phyloP scores from a whole-genome alignment of 805 yeast species.

The Ogataea methylovora region DNA sequence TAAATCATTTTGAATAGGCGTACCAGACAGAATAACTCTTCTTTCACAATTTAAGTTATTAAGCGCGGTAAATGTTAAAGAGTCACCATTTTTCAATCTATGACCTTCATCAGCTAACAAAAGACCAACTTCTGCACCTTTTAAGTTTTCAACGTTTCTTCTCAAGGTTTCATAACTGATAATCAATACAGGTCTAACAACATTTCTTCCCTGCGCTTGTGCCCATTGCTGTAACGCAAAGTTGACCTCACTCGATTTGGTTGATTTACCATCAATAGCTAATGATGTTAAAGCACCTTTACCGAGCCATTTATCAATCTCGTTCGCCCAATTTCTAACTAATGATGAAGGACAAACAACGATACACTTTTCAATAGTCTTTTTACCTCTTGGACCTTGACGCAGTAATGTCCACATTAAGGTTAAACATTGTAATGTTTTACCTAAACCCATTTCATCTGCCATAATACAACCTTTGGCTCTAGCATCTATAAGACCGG shows the following conservation, averaged over 20 bases:
- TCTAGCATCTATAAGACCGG: slow-evolving; percentile 74
- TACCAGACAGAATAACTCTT: slow-evolving; percentile 79
- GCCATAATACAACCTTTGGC: slow-evolving; percentile 98
- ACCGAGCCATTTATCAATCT: slow-evolving; percentile 90
- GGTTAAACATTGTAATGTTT: slow-evolving; percentile 82
- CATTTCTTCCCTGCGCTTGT: slow-evolving; percentile 74
- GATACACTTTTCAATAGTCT: slow-evolving; percentile 81
- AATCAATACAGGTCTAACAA: slow-evolving; percentile 88
- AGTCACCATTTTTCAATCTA: slow-evolving; percentile 80
- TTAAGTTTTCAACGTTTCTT: slow-evolving; percentile 69
- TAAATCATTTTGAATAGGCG: slow-evolving; percentile 78
- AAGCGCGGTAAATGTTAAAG: slow-evolving; percentile 81
- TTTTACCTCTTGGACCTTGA: slow-evolving; percentile 81
- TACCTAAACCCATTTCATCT: slow-evolving; percentile 94
- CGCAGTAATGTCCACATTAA: slow-evolving; percentile 86
- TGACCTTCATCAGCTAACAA: slow-evolving; percentile 86
- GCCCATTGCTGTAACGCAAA: slow-evolving; percentile 78
- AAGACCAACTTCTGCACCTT: slow-evolving; percentile 75
- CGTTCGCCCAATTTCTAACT: slow-evolving; percentile 97
- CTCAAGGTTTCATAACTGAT: slow-evolving; percentile 92
- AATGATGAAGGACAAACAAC: slow-evolving; percentile 93
- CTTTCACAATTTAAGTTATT: slow-evolving; percentile 79
- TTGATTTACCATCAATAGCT: slow-evolving; percentile 86
- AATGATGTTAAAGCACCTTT: slow-evolving; percentile 82
- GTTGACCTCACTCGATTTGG: slow-evolving; percentile 62